These are phyloP conservation scores for Henckelia pumila DNA, from an alignment of 257 asterid genomes.

Conservation along the genomic window DNA sequence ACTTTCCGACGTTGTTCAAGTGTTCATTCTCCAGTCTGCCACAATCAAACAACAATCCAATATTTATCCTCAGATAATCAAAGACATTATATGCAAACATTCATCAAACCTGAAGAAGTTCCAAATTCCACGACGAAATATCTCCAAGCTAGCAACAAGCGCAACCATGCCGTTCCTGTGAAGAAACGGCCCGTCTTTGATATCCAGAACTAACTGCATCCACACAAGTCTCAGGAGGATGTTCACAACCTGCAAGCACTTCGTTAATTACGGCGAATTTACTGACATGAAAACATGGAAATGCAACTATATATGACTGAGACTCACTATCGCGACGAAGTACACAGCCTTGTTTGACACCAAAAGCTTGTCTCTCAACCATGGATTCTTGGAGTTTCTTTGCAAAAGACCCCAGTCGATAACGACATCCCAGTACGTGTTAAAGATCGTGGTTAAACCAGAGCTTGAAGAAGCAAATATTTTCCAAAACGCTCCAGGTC, in stretches of 20 bases:
- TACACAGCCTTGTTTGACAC: constrained; percentile 59
- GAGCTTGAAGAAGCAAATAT: constrained; percentile 39
- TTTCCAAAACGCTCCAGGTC: constrained; percentile 34
- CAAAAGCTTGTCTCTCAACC: constrained; percentile 83
- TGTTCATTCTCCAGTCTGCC: constrained; percentile 78
- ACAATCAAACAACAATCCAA: neutral
- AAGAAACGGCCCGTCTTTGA: constrained; percentile 39
- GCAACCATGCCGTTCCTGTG: constrained; percentile 56
- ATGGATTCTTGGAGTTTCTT: constrained; percentile 54
- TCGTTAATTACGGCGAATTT: neutral
- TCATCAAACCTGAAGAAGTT: constrained; percentile 78
- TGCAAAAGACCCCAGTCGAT: constrained; percentile 18
- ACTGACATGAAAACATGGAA: too few relatives aligned
- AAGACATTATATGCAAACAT: neutral
- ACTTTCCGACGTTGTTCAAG: constrained; percentile 29
- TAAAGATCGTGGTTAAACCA: neutral
- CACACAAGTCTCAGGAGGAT: constrained; percentile 72
- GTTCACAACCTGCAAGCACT: constrained; percentile 54
- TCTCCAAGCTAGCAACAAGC: constrained; percentile 69
- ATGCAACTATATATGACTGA: neutral
- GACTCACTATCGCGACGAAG: constrained; percentile 70
- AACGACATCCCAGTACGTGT: neutral
- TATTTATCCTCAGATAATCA: neutral
- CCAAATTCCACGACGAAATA: constrained; percentile 84
- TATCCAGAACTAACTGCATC: constrained; percentile 82